phyloP scores from a whole-genome alignment of 31 red algal species.

The Odonthalia washingtoniensis region DNA sequence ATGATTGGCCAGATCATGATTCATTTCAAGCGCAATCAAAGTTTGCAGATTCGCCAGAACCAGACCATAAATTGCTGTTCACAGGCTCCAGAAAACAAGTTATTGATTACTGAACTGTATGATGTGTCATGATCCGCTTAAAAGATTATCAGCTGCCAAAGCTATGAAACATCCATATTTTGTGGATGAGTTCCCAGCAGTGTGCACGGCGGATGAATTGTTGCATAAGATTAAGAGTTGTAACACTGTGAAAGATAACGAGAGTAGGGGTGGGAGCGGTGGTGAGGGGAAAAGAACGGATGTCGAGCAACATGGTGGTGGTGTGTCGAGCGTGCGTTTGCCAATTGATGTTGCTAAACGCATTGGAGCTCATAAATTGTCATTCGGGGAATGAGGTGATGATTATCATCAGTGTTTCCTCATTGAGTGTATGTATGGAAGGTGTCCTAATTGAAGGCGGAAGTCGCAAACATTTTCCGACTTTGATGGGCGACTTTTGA shows the following conservation, averaged over 20 bases:
- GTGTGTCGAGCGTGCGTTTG: not conserved
- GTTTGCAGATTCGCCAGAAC: conserved; percentile 69
- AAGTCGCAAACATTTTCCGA: too few species aligned
- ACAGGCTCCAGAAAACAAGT: conserved; percentile 66
- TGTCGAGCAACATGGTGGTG: not conserved
- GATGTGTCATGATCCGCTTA: conserved; percentile 76
- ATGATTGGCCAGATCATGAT: conserved; percentile 92
- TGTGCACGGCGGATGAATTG: conserved; percentile 54
- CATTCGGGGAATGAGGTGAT: too few species aligned
- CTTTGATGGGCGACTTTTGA: too few species aligned
- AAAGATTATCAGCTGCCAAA: conserved; percentile 73
- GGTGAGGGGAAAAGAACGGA: not conserved
- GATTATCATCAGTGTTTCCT: too few species aligned
- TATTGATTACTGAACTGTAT: conserved; percentile 81
- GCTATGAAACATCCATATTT: conserved; percentile 91
- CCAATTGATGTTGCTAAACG: too few species aligned
- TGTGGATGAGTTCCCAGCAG: conserved; percentile 59
- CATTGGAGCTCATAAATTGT: too few species aligned
- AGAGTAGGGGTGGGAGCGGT: not conserved
- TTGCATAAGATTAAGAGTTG: conserved; percentile 71
- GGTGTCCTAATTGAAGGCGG: too few species aligned
- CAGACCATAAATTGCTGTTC: conserved; percentile 71
- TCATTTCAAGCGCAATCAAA: too few species aligned
- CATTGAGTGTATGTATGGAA: too few species aligned
- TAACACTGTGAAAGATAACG: conserved; percentile 68